Base-by-base conservation (phyloP, 495 filamentous ascomycete species). In the Podospora fimiseda region DNA sequence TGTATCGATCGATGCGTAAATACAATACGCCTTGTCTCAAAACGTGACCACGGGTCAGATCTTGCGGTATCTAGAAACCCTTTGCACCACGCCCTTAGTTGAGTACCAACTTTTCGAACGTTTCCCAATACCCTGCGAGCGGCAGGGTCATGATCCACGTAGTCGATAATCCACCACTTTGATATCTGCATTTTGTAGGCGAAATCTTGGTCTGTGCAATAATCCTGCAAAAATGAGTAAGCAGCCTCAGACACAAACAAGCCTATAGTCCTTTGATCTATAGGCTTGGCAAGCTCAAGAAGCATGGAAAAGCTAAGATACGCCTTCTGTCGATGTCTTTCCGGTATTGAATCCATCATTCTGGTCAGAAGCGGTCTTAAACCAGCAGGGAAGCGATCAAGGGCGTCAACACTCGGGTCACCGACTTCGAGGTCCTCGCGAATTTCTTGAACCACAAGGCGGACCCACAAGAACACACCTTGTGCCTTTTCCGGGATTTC, bases 381-480 rank as follows among this genome's bases (percentile, higher is more conserved):
- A 1, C 42, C 42, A 13, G 20, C 20, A 7, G 20, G 42, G 3
- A 44, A 44, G 4, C 42, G 19, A 9, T 44, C 19, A 3, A 44
- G 42, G 22, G 23, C 14, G 9, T 44, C 18, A 2, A 22, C 5
- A 22, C 23, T 13, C 3, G 23, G 4, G 18, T 44, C 42, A 13
- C 22, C 18, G 7, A 22, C 7, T 13, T 44, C 42, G 18, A 19
- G 22, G 14, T 44, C 42, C 9, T 44, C 42, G 6, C 42, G 14
- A 11, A 24, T 44, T 1, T 44, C 16, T 43, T 30, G 21, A 54
- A 44, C 9, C 33, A 39, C 44, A 36, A 54, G 44, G 30, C 44
- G 14, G 13, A 20, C 39, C 52, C 52, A 54, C 13, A 54, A 19
- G 14, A 52, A 54, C 36, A 54, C 47, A 0, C 52, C 44, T 9